phyloP scores from a whole-genome alignment of 2,329 filamentous ascomycete species.

The Pseudophaeomoniella oleicola region DNA sequence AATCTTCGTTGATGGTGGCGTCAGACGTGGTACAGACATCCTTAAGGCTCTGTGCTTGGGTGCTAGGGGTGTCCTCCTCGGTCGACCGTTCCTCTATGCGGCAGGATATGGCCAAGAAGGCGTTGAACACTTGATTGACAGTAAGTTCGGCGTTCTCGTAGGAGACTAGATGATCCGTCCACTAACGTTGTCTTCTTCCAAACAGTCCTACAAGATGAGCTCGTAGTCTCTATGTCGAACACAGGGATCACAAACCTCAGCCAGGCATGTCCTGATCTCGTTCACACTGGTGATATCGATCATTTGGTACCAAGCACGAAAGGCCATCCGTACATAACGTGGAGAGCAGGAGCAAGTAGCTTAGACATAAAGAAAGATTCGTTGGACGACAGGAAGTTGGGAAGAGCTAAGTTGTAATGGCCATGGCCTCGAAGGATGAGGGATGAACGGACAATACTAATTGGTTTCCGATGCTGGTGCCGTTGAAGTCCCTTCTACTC shows the following conservation, averaged over 20 bases:
- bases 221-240: constrained; percentile 34
- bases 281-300: constrained; percentile 36
- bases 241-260: constrained; percentile 29
- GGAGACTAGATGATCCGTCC: too few relatives aligned
- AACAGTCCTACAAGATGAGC: constrained; percentile 29
- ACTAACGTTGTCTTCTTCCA: too few relatives aligned
- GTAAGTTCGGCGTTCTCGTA: constrained; percentile 27
- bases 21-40: constrained; percentile 39
- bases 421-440: too few relatives aligned
- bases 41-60: constrained; percentile 40
- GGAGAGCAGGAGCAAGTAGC: not conserved
- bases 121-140: constrained; percentile 38
- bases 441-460: too few relatives aligned
- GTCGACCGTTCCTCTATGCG: constrained; percentile 37
- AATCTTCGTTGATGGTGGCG: constrained; percentile 39
- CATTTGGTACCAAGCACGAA: constrained; percentile 28
- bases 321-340: constrained; percentile 20
- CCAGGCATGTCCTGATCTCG: constrained; percentile 27
- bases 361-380: not conserved
- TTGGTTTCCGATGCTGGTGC: too few relatives aligned
- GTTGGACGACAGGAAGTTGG: not conserved
- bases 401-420: not conserved
- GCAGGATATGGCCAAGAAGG: constrained; percentile 40
- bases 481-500: too few relatives aligned
- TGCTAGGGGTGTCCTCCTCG: constrained; percentile 39